Percentiles rank a stretch among this genome's conserved stretches.
These are phyloP conservation scores for Podospora tetraspora DNA, from an alignment of 495 filamentous ascomycete genomes.

Conservation along the genomic window DNA sequence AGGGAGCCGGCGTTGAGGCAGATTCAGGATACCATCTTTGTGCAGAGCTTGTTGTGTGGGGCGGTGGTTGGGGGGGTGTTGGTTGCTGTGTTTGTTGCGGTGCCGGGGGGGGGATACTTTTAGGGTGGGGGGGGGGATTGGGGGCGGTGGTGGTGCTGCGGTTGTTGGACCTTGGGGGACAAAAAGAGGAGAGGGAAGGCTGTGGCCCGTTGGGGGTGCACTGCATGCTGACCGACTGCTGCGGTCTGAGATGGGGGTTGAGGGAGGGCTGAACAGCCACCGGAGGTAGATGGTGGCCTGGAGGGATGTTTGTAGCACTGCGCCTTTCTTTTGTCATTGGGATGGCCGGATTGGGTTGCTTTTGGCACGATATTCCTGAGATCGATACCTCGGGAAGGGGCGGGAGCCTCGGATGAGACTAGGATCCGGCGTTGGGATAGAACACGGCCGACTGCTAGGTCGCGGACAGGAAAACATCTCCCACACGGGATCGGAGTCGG, in stretches of 20 bases:
- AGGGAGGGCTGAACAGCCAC: background rate
- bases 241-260: background rate
- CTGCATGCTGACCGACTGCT: background rate
- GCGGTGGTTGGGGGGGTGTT: conserved; percentile 34
- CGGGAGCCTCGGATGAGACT: background rate
- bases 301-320: background rate
- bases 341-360: background rate
- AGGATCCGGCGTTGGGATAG: background rate
- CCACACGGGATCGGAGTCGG: background rate
- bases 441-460: background rate
- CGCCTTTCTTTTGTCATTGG: background rate
- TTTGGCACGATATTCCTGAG: background rate
- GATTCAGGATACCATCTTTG: conserved; percentile 71
- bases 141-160: background rate
- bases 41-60: conserved; percentile 48
- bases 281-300: background rate
- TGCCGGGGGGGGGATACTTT: conserved; percentile 43
- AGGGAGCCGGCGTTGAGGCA: conserved; percentile 67
- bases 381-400: background rate
- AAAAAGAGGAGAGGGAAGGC: background rate
- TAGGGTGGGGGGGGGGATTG: conserved; percentile 14
- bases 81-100: conserved; percentile 43
- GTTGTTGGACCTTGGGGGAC: background rate
- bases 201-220: background rate
- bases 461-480: background rate